Percentiles rank a stretch among this genome's conserved stretches.
phyloP scores from a whole-genome alignment of 192 early-diverging fungal species.

The Rhizophagus sp. region DNA sequence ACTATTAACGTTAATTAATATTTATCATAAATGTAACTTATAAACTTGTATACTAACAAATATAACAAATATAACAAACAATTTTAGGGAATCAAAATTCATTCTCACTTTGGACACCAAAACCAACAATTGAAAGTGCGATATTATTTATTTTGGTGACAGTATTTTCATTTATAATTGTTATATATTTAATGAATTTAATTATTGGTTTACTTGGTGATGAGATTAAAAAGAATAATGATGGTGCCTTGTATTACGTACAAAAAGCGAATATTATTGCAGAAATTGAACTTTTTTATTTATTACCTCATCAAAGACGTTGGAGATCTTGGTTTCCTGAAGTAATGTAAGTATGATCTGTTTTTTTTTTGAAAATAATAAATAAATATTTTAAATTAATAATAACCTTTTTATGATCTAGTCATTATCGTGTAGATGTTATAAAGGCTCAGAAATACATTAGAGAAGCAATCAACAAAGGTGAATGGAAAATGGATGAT shows the following conservation, averaged over 20 bases:
- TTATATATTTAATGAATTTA: not conserved
- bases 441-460: too few species aligned
- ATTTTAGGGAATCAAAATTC: not conserved
- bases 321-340: conserved; percentile 16
- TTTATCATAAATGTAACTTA: not conserved
- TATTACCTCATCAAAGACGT: conserved; percentile 1
- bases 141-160: not conserved
- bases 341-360: not conserved
- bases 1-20: not conserved
- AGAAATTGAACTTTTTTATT: conserved; percentile 16
- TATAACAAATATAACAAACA: too few species aligned
- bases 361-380: too few species aligned
- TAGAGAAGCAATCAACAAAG: too few species aligned
- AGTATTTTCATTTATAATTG: conserved; percentile 2
- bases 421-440: not conserved
- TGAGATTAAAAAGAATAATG: not conserved
- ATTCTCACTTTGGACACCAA: not conserved
- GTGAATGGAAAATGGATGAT: too few species aligned
- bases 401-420: too few species aligned
- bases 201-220: conserved; percentile 12
- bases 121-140: not conserved
- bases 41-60: too few species aligned
- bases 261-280: conserved; percentile 11
- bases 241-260: not conserved
- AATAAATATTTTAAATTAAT: too few species aligned